Evolutionary conservation across 768 basidiomycete species (phyloP), one percentile per base, ranked within the genome.

Genomic region (Termitomyces sp.): DNA sequence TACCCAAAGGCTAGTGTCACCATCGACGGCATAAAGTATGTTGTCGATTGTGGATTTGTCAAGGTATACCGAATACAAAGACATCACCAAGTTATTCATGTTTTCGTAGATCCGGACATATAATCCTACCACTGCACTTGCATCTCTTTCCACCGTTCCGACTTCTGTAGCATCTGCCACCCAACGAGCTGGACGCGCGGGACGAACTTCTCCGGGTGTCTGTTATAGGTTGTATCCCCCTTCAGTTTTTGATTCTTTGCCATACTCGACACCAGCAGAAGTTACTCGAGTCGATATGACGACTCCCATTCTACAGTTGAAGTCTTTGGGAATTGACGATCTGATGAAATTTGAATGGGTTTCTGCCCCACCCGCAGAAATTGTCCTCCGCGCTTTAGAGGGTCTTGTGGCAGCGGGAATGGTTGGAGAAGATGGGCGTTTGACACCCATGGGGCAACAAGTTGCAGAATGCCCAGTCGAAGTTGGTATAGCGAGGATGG

Each of bases 311-410:
- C 75, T 99, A 18, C 95, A 98, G 68, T 81, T 98, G 50, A 98
- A 98, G 71, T 90, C 91, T 0, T 79, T 99, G 32, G 97, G 97
- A 9, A 90, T 99, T 46, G 90, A 98, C 63, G 93, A 99, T 70
- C 70, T 98, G 14, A 88, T 97, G 82, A 91, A 90, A 67, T 96
- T 98, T 68, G 94, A 98, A 67, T 99, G 94, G 90, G 83, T 98
- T 33, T 87, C 88, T 32, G 77, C 86, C 0, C 97, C 97, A 35
- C 92, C 94, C 3, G 86, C 88, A 12, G 90, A 92, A 68, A 88
- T 86, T 64, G 81, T 98, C 35, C 73, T 94, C 45, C 78, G 94
- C 40, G 94, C 94, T 18, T 71, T 98, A 45, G 96, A 98, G 68
- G 86, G 87, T 36, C 75, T 98, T 32, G 83, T 83, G 44, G 81